Conservation (phyloP, 257 asterid species). For the Scutellaria barbata region DNA sequence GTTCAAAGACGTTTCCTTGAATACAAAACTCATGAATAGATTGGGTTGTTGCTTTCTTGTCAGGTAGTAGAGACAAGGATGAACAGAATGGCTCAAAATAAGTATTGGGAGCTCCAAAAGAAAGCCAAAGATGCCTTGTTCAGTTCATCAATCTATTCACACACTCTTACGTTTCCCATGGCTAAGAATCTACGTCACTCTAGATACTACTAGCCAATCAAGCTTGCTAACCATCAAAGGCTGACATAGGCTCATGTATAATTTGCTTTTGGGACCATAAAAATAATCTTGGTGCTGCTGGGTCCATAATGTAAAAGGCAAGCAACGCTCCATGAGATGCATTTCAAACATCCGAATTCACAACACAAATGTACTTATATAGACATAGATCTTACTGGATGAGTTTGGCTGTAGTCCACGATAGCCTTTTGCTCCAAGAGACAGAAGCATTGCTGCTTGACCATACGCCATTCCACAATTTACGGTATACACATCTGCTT, state of each 20-base stretch:
- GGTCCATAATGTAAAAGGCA: constrained; percentile 6
- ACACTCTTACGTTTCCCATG: no score
- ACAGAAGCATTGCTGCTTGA: constrained; percentile 96
- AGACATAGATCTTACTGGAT: constrained; percentile 62
- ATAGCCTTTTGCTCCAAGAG: constrained; percentile 79
- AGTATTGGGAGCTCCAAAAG: no score
- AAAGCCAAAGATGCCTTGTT: no score
- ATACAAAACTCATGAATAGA: no score
- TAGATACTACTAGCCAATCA: no score
- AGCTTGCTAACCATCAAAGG: no score
- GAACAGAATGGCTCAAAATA: no score
- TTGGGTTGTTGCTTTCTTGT: no score
- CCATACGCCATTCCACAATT: constrained; percentile 87
- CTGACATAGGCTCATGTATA: not conserved
- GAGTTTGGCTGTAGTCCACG: constrained; percentile 80
- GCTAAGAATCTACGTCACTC: no score
- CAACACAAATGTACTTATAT: constrained; percentile 7
- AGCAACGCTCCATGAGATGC: constrained; percentile 14
- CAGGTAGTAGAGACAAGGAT: no score
- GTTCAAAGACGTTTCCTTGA: no score
- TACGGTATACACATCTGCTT: constrained; percentile 79
- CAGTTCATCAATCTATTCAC: no score
- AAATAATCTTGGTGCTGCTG: not conserved
- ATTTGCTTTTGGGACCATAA: not conserved
- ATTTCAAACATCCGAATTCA: constrained; percentile 8